A percentile compares a stretch with the other conserved stretches of the same genome.
Conservation (phyloP, 768 basidiomycete genomes). For the Xerocomellus dryophilus region DNA sequence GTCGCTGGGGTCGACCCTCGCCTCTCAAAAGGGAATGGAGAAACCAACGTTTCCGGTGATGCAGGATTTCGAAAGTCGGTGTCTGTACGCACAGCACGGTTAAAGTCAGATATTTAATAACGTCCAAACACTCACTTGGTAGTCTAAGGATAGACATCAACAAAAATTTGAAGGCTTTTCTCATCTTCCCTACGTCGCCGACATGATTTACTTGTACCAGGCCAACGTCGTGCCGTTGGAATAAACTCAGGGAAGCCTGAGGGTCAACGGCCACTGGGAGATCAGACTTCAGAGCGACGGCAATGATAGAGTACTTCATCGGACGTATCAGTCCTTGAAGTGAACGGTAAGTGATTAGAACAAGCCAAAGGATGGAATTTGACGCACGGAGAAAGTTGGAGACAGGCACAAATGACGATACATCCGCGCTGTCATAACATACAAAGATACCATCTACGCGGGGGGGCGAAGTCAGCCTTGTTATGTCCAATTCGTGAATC, state of each 20-base stretch:
- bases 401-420: conserved; percentile 62
- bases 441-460: conserved; percentile 75
- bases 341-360: conserved; percentile 9
- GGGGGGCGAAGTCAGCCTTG: conserved; percentile 54
- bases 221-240: conserved; percentile 67
- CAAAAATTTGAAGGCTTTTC: conserved; percentile 70
- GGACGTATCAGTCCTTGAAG: conserved; percentile 54
- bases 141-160: conserved; percentile 60
- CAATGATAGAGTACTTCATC: conserved; percentile 61
- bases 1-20: conserved; percentile 47
- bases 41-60: conserved; percentile 57
- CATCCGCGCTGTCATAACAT: conserved; percentile 76
- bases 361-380: neutral
- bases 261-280: conserved; percentile 58
- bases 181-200: conserved; percentile 66
- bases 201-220: conserved; percentile 68
- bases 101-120: conserved; percentile 1
- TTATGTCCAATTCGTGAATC: conserved; percentile 55
- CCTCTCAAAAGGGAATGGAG: conserved; percentile 55
- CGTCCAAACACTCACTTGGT: conserved; percentile 28
- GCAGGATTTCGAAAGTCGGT: conserved; percentile 65
- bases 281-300: conserved; percentile 88
- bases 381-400: conserved; percentile 69
- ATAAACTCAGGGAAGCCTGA: conserved; percentile 44
- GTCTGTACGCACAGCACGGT: conserved; percentile 29